Conservation (phyloP, 495 filamentous ascomycete species). For the Chaetomium fimeti region DNA sequence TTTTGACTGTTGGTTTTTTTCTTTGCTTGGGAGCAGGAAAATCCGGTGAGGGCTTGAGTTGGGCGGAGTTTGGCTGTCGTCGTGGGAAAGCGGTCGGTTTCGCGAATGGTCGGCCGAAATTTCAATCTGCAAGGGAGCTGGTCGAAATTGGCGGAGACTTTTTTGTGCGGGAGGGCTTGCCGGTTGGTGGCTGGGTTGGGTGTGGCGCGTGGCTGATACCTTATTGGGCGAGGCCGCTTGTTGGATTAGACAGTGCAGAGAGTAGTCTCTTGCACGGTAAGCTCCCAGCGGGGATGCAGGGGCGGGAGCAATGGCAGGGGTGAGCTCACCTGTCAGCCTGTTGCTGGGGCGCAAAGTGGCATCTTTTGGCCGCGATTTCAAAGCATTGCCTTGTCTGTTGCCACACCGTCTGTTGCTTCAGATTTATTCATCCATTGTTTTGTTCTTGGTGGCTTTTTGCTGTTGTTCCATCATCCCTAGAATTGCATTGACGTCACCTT, state of each 20-base stretch:
- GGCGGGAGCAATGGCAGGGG: constrained; percentile 9
- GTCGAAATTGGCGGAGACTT: constrained; percentile 32
- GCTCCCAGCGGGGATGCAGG: not conserved
- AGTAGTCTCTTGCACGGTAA: not conserved
- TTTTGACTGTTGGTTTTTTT: constrained; percentile 49
- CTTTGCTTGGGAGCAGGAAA: constrained; percentile 15
- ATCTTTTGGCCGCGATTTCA: constrained; percentile 37
- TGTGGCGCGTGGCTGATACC: constrained; percentile 20
- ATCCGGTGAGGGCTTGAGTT: constrained; percentile 20
- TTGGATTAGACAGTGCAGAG: not conserved
- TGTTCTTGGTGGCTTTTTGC: constrained; percentile 11
- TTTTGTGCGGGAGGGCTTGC: constrained; percentile 36
- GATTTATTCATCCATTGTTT: not conserved
- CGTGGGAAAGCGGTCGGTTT: constrained; percentile 13
- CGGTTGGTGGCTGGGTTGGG: constrained; percentile 23
- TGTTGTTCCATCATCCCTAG: not conserved
- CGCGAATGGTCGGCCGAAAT: constrained; percentile 20
- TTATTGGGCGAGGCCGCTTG: not conserved
- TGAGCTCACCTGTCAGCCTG: constrained; percentile 16
- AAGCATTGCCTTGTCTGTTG: constrained; percentile 29
- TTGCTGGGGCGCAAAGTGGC: constrained; percentile 36
- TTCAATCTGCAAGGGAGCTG: constrained; percentile 14
- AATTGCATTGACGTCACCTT: constrained; percentile 12
- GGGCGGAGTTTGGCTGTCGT: constrained; percentile 24
- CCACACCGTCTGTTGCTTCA: constrained; percentile 13